Evolutionary conservation across 495 filamentous ascomycete genomes (phyloP), one percentile per base, ranked within the genome.

Genomic region (Talaromyces trachyspermus): DNA sequence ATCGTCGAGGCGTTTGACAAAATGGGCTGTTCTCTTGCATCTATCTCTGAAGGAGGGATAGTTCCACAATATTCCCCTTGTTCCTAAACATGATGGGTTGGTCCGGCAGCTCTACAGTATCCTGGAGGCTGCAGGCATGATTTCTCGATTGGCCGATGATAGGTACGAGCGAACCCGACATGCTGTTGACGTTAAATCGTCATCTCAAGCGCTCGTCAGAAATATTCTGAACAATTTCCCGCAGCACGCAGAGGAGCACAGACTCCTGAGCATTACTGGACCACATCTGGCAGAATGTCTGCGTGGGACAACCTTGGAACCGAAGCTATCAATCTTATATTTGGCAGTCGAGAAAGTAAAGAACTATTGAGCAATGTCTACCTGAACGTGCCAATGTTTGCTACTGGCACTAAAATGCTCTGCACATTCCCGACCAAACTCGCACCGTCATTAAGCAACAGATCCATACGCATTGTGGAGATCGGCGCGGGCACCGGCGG

Each of bases 281-380:
- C 54, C 44, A 8, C 59, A 60, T 2, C 57, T 77, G 5, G 72
- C 68, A 0, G 54, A 64, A 0, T 64, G 71, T 2, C 50, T 79
- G 14, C 58, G 40, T 1, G 74, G 74, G 3, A n/a, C n/a, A n/a
- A n/a, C n/a, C n/a, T n/a, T n/a, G 52, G 68, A 25, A 58, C 55
- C 6, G 71, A 76, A 53, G 72, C 70, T 0, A 58, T 75, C 17
- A 58, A 71, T 37, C 46, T 78, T 8, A 24, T 49, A 12, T 77
- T 79, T 33, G 73, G 69, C 9, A 63, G 56, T 6, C 45, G 52
- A 7, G 64, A 77, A 49, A 72, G 69, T 11, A 64, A 71, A 23
- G 55, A 72, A 26, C 59, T 76, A 1, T 65, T 73, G 2, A 56
- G 63, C 0, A 66, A 59, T 25, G 49, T 76, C 29, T 79, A 79